Conservation (phyloP, 345 rosid genomes). For the Aquilaria yunnanensis region DNA sequence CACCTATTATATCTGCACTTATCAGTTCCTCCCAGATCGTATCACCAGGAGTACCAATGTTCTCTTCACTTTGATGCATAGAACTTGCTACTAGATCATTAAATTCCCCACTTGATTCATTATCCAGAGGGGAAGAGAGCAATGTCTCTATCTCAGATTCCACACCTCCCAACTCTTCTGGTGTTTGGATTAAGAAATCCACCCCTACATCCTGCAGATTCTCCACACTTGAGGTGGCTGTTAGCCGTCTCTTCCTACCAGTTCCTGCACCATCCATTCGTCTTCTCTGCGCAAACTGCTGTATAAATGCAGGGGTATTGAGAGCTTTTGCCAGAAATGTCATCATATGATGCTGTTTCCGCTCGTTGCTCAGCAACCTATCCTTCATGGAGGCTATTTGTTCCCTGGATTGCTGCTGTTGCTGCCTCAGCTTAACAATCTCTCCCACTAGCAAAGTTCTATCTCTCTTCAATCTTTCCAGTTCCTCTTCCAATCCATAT, state of each 20-base stretch:
- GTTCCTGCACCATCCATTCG: conserved; percentile 27
- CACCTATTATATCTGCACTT: conserved; percentile 28
- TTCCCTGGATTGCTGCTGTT: conserved; percentile 55
- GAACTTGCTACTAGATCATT: conserved; percentile 13
- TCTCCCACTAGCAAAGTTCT: conserved; percentile 46
- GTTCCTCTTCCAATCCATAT: conserved; percentile 53
- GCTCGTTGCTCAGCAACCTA: conserved; percentile 45
- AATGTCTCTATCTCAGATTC: conserved; percentile 45
- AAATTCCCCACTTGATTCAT: conserved; percentile 40
- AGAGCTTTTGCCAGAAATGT: conserved; percentile 69
- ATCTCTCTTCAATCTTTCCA: conserved; percentile 60
- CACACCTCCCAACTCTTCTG: conserved; percentile 16
- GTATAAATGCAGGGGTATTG: conserved; percentile 44
- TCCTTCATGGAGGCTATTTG: conserved; percentile 47
- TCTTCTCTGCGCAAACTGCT: conserved; percentile 37
- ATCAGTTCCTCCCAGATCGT: conserved; percentile 42
- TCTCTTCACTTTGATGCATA: conserved; percentile 13
- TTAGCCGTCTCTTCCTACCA: conserved; percentile 56
- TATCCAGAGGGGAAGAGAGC: conserved; percentile 36
- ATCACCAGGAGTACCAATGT: conserved; percentile 27
- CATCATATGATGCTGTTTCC: conserved; percentile 70
- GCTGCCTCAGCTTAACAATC: conserved; percentile 54
- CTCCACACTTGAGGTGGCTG: conserved; percentile 42
- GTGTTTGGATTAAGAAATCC: conserved; percentile 14
- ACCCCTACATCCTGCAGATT: conserved; percentile 29